These are phyloP conservation scores for Phlebopus sp. DNA, from an alignment of 1,284 basidiomycete species.

Conservation along the genomic window DNA sequence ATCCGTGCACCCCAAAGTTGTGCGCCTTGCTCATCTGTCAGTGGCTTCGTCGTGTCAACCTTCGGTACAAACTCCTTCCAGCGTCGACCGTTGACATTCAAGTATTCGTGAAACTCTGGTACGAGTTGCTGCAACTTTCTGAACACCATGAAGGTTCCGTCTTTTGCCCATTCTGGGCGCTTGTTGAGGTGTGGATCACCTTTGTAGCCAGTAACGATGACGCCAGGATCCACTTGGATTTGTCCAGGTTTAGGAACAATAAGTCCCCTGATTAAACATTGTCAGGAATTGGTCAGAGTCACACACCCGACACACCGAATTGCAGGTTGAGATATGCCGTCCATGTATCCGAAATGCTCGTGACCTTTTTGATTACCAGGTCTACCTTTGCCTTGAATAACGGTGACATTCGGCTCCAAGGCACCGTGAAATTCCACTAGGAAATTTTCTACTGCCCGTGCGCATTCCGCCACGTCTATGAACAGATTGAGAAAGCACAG, in stretches of 20 bases:
- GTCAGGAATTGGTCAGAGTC: not conserved
- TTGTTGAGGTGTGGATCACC: conserved; percentile 25
- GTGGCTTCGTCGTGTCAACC: not conserved
- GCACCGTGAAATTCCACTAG: not conserved
- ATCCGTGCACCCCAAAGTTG: conserved; percentile 26
- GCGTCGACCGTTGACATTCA: conserved; percentile 11
- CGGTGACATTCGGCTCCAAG: not conserved
- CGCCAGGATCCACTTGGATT: conserved; percentile 26
- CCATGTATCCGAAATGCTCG: conserved; percentile 28
- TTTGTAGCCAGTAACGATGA: conserved; percentile 30
- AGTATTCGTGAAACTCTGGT: conserved; percentile 18
- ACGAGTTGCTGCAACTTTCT: conserved; percentile 34
- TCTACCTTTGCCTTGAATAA: conserved; percentile 8
- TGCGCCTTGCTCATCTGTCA: conserved; percentile 10
- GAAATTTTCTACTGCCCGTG: not conserved
- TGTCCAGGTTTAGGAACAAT: conserved; percentile 22
- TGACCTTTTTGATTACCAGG: conserved; percentile 11
- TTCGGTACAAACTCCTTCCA: conserved; percentile 10
- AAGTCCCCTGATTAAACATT: conserved; percentile 13
- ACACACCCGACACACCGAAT: conserved; percentile 16
- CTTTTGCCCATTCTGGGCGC: conserved; percentile 14
- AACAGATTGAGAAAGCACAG: not conserved
- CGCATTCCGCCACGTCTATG: not conserved
- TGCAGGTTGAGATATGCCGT: conserved; percentile 29
- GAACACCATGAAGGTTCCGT: conserved; percentile 35